Base-by-base conservation (phyloP, 345 rosid species). In the Eutrema japonicum region DNA sequence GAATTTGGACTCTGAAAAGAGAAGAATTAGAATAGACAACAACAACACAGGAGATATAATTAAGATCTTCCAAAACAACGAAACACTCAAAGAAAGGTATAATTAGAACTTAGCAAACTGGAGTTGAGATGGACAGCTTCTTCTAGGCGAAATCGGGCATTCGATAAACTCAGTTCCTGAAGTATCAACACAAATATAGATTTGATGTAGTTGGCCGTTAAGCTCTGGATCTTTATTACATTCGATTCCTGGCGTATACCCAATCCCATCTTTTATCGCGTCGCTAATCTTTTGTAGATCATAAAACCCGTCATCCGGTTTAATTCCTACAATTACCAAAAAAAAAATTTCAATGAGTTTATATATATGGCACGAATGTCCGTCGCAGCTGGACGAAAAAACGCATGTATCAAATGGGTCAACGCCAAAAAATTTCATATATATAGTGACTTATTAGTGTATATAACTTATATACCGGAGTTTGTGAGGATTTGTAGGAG, bases 151-250 rank as follows among this genome's bases (percentile, higher is more conserved):
- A n/a, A 79, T 7, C 0, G 97, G 96, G 13, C 98, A 93, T 36
- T 89, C 65, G 6, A 93, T 86, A 64, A 93, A 73, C 9, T 84
- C 84, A 12, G 86, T 68, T 1, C 85, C 98, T 1, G 92, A 84
- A 40, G 81, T 85, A 53, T 90, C 96, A 0, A 85, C 98, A 35
- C 98, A 90, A 62, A 89, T 1, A 48, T 73, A 90, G 37, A 93
- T 72, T 65, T 89, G 76, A 38, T 49, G 79, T 7, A 93, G 84
- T 70, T 90, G 96, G 42, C 68, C 49, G 40, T 89, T 84, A 3
- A 33, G 79, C 0, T 79, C 75, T 0, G 79, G 12, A 75, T 89
- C 96, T 6, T 74, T 49, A 45, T 93, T 93, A 83, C 97, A 93
- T 10, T 81, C 67, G 38, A 93, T 64, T 16, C 85, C 91, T 0